phyloP scores from a whole-genome alignment of 2,329 filamentous ascomycete species.

The Colletotrichum chlorophyti region DNA sequence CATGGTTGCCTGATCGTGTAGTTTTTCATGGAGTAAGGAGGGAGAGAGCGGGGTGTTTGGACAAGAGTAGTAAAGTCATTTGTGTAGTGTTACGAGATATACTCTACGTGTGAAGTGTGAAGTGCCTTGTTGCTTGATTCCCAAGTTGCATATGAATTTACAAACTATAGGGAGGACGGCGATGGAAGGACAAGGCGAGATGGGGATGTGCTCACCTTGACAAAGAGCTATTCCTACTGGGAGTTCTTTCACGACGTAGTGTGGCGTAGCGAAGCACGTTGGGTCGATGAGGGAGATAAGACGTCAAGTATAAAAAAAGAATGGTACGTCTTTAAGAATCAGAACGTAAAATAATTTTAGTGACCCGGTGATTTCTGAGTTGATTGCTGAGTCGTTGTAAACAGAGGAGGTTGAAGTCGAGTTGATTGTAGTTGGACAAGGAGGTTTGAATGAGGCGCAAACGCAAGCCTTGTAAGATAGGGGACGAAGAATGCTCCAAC shows the following conservation, averaged over 20 bases:
- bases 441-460: not conserved
- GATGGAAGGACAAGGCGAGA: no score
- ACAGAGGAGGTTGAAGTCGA: not conserved
- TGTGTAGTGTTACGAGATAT: no score
- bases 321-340: no score
- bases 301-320: no score
- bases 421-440: not conserved
- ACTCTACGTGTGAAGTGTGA: no score
- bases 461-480: not conserved
- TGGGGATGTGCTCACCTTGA: slow-evolving; percentile 10
- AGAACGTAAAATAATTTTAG: not conserved
- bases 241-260: not conserved
- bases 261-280: not conserved
- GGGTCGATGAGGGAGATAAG: no score
- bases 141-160: no score
- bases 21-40: no score
- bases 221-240: not conserved
- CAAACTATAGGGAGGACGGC: not conserved
- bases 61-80: no score
- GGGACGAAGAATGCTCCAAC: slow-evolving; percentile 5
- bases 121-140: no score
- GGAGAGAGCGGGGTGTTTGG: no score
- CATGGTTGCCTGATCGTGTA: no score
- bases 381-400: not conserved
- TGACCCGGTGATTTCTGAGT: not conserved